Evolutionary conservation across 2,329 filamentous ascomycete species (phyloP).

Genomic region (Phialemoniopsis sp.): DNA sequence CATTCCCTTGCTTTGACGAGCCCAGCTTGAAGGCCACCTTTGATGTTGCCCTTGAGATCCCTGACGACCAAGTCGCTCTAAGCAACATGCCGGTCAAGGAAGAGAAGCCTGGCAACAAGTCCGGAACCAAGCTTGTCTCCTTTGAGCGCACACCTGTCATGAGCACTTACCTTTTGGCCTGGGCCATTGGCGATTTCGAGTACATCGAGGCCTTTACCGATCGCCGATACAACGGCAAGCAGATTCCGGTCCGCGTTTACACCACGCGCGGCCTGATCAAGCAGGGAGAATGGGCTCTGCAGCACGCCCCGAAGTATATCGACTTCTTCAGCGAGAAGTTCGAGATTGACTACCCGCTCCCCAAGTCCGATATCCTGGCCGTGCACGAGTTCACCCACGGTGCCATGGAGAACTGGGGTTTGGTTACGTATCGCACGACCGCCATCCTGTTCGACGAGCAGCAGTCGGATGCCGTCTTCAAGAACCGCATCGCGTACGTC

Average conservation of each 20-base stretch:
- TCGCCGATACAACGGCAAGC: constrained; percentile 86
- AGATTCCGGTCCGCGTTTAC: constrained; percentile 90
- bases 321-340: constrained; percentile 97
- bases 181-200: constrained; percentile 96
- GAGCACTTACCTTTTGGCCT: constrained; percentile 88
- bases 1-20: constrained; percentile 98
- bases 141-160: constrained; percentile 86
- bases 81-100: constrained; percentile 94
- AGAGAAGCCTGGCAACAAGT: constrained; percentile 44
- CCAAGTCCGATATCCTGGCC: constrained; percentile 85
- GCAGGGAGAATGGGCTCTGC: constrained; percentile 82
- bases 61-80: constrained; percentile 80
- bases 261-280: constrained; percentile 92
- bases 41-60: constrained; percentile 88
- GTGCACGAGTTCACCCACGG: constrained; percentile 88
- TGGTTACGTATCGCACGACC: constrained; percentile 94
- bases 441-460: constrained; percentile 95
- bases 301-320: constrained; percentile 88
- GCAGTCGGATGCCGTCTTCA: constrained; percentile 84
- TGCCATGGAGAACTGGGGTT: constrained; percentile 95
- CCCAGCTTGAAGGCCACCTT: constrained; percentile 96
- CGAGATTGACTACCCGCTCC: constrained; percentile 86
- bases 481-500: constrained; percentile 92
- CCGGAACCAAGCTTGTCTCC: constrained; percentile 68
- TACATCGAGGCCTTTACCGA: constrained; percentile 90